Base-by-base conservation (phyloP, 2,329 filamentous ascomycete genomes). In the Fusarium sacchari region DNA sequence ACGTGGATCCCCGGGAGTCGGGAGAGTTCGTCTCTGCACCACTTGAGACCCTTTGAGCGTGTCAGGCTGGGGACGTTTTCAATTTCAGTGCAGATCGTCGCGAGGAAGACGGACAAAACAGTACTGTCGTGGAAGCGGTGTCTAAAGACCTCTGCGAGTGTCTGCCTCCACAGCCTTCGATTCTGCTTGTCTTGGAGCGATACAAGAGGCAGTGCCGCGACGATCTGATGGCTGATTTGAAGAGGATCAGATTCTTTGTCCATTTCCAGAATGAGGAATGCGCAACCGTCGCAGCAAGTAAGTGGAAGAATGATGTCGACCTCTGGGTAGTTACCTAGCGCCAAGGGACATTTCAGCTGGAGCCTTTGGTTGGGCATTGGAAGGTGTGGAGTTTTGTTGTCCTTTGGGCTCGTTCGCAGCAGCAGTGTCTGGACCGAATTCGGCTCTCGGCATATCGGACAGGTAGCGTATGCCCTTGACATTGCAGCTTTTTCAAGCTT, bases 251-350 rank as follows among this genome's bases (percentile, higher is more conserved):
- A 1, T 8, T 20, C 20, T 7, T 39, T 42, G 5, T 39, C 22
- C 15, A 24, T 22, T 26, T 11, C 11, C 0, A 32, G 15, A 4
- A 40, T 34, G 26, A 59, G 43, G 28, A 59, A 49, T 7, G 56
- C 56, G 26, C 56, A 59, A 10, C 43, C 56, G 9, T 59, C 56
- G 43, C 56, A 59, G 20, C 56, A 59, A 32, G 43, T 49, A 5
- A 59, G 37, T 9, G 56, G 56, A 18, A 20, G 34, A 20, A 59
- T 6, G 17, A 49, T 6, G 32, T 59, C 30, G 0, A 24, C 7
- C 56, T 49, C 56, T 40, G 34, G 56, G 2, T 7, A 39, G 5
- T 15, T 17, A 7, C 56, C 56, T 14, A 59, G 5, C 6, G 43
- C 43, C 17, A 59, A 39, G 7, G 56, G 56, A 39, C 37, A 17